Evolutionary conservation across 257 asterid genomes (phyloP), one percentile per base, ranked within the genome.

Genomic region (Buddleja alternifolia): DNA sequence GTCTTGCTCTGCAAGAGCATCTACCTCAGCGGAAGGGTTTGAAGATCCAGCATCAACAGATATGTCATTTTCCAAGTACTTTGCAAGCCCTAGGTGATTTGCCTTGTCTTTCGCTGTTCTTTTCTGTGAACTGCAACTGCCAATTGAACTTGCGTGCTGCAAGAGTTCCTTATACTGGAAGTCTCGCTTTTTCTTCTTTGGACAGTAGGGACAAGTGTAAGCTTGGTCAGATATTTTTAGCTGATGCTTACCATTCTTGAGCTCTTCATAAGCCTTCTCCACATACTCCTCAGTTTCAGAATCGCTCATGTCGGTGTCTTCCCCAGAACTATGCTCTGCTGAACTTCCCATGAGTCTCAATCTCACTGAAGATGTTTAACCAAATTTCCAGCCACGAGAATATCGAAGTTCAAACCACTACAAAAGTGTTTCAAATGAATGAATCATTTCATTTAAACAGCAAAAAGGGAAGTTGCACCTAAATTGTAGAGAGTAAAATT

Each of bases 191-290:
- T 77, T 78, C 71, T 83, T 87, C 70, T 79, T 80, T 15, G 91
- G 80, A 79, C 99, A 93, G 73, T 58, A 90, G 15, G 96, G 96
- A 81, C 97, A 94, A 40, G 80, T 64, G 74, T 82, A 87, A 12
- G 82, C 81, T 52, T 77, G 70, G 44, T 77, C 85, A 4, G 96
- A 86, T 72, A 78, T 39, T 71, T 71, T 85, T 39, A 86, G 81
- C 76, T 76, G 59, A 78, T 74, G 79, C 29, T 74, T 84, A 58
- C 96, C 92, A 29, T 71, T 79, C 89, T 81, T 89, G 70, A 86
- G 71, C 52, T 75, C 81, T 51, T 79, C 81, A 40, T 71, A 85
- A 9, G 63, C 39, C 70, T 72, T 72, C 70, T 76, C 76, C 42
- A 6, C 77, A 7, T 70, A 69, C 73, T 70, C 80, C 56, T 76